These are phyloP conservation scores for Calonectria crousiana DNA, from an alignment of 2,329 filamentous ascomycete genomes.

Conservation along the genomic window DNA sequence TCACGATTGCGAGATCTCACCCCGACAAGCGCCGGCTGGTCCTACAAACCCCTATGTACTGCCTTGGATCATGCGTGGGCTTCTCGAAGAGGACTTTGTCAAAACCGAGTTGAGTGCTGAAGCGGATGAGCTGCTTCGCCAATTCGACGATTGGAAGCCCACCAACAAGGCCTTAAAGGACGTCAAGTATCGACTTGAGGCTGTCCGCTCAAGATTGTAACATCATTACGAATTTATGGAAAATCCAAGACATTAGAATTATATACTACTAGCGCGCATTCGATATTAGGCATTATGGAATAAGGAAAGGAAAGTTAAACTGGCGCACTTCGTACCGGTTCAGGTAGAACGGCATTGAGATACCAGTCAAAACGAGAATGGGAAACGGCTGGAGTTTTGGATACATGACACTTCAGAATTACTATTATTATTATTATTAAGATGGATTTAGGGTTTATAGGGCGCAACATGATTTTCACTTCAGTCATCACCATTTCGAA, in stretches of 20 bases:
- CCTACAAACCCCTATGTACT: constrained; percentile 88
- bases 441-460: neutral
- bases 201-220: constrained; percentile 84
- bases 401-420: neutral
- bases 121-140: constrained; percentile 80
- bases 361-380: constrained; percentile 1
- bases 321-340: constrained; percentile 18
- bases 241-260: neutral
- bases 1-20: constrained; percentile 41
- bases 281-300: constrained; percentile 2
- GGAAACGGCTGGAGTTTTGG: constrained; percentile 16
- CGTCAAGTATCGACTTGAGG: constrained; percentile 94
- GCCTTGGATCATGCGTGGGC: constrained; percentile 94
- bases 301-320: constrained; percentile 3
- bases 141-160: constrained; percentile 96
- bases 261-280: constrained; percentile 15
- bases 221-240: neutral
- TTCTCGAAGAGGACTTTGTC: constrained; percentile 92
- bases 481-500: neutral
- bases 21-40: constrained; percentile 50
- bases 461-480: neutral
- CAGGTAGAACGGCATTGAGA: constrained; percentile 19
- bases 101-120: constrained; percentile 83
- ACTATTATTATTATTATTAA: neutral
- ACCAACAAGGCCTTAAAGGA: constrained; percentile 92